Conservation (phyloP, 768 basidiomycete species). For the Hypholoma sublateritium region DNA sequence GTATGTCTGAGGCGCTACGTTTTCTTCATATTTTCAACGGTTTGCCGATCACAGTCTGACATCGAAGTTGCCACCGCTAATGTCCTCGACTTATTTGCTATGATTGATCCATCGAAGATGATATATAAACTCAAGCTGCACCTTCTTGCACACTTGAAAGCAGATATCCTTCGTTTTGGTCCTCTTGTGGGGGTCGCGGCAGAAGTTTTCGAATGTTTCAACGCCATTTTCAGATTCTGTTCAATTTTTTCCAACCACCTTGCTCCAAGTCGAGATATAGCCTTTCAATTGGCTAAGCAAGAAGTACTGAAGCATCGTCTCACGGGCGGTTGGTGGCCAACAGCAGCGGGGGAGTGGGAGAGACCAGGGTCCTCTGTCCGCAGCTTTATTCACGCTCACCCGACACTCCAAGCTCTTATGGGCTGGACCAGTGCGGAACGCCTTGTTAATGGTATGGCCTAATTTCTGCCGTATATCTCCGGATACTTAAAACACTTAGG, state of each 20-base stretch:
- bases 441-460: background rate
- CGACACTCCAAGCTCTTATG: background rate
- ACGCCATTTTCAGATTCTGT: conserved; percentile 39
- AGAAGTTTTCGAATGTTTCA: conserved; percentile 39
- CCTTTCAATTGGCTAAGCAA: conserved; percentile 26
- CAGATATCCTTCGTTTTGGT: conserved; percentile 35
- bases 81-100: conserved; percentile 33
- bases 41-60: conserved; percentile 20
- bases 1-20: conserved; percentile 15
- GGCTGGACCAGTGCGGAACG: background rate
- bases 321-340: conserved; percentile 29
- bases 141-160: conserved; percentile 30
- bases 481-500: background rate
- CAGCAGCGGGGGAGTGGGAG: background rate
- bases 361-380: background rate
- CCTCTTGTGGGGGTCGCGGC: conserved; percentile 31
- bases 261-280: conserved; percentile 43
- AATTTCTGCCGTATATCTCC: background rate
- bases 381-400: background rate
- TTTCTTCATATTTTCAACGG: background rate
- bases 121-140: conserved; percentile 35
- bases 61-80: conserved; percentile 29
- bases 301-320: conserved; percentile 31
- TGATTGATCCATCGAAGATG: conserved; percentile 34
- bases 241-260: conserved; percentile 42